These are phyloP conservation scores for Bolboschoenoplectus hybrid DNA, from an alignment of 202 grass and related monocot genomes.

Conservation along the genomic window DNA sequence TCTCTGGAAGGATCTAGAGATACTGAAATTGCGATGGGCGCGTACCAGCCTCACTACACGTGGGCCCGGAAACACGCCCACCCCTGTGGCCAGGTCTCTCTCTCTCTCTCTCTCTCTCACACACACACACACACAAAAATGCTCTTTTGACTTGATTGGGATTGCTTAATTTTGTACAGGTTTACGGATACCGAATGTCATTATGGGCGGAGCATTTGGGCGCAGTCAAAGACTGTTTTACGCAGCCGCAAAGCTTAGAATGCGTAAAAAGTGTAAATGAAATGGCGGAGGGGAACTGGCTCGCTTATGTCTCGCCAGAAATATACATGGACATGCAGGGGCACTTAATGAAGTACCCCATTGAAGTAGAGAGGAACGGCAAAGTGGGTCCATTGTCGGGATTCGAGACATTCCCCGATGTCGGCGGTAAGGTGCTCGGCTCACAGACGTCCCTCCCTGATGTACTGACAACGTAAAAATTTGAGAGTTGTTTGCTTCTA, in stretches of 20 bases:
- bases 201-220: slow-evolving; percentile 84
- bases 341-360: slow-evolving; percentile 79
- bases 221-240: slow-evolving; percentile 59
- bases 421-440: slow-evolving; percentile 83
- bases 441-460: slow-evolving; percentile 78
- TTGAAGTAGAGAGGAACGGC: slow-evolving; percentile 59
- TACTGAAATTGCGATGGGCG: slow-evolving; percentile 93
- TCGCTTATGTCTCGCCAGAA: slow-evolving; percentile 50
- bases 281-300: slow-evolving; percentile 79
- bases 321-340: slow-evolving; percentile 57
- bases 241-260: slow-evolving; percentile 49
- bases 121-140: neutral
- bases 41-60: slow-evolving; percentile 69
- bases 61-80: slow-evolving; percentile 55
- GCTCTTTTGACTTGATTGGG: no score
- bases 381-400: slow-evolving; percentile 53
- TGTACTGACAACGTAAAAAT: slow-evolving; percentile 64
- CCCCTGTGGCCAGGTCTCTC: slow-evolving; percentile 64
- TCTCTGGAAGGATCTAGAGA: slow-evolving; percentile 88
- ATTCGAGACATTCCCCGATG: slow-evolving; percentile 72
- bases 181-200: slow-evolving; percentile 92
- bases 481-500: slow-evolving; percentile 12
- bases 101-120: neutral
- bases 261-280: slow-evolving; percentile 72
- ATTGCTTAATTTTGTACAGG: slow-evolving; percentile 41